Base-by-base conservation (phyloP, 768 basidiomycete species). In the Pisolithus albus region DNA sequence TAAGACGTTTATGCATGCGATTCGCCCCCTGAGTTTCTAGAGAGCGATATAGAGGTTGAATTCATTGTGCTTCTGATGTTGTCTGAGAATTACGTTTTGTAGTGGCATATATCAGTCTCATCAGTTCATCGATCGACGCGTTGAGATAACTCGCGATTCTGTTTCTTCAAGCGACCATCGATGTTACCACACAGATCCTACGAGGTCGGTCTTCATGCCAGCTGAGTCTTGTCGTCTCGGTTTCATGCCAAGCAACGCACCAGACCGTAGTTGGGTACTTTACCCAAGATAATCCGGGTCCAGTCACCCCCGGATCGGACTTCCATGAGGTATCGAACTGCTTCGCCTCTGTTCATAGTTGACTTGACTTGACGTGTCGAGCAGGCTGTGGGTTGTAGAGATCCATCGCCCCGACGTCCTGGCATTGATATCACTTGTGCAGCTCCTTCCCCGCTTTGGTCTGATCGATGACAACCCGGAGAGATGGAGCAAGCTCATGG, bases 391-490 rank as follows among this genome's bases (percentile, higher is more conserved):
- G 32, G 49, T 49, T n/a, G 26, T 10, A 42, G 16, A 8, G 21
- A 9, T 34, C 26, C 38, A 16, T 21, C 28, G n/a, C 21, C 24
- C 23, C 23, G 32, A 34, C 42, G 39, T 10, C 3, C 5, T 32
- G 32, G 28, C 16, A 52, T 36, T 45, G n/a, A 6, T 41, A 39
- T 28, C 43, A 13, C 1, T 23, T 16, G 32, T 45, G 15, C 61
- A 85, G 83, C 62, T 83, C 19, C 82, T 76, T 0, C 64, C 74
- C 4, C 69, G 76, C 15, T 84, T 87, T 48, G 85, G 83, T 15
- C 72, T 86, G 15, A 54, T 80, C 11, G 82, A 86, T 49, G 59
- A 68, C 7, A 70, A 75, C 0, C 46, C 68, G 0, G 65, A 76
- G 18, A 64, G 80, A 26, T 87, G 86, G 84, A 49, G 54, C 6